phyloP scores from a whole-genome alignment of 139 green algal species.

The Coelastrella sp. region DNA sequence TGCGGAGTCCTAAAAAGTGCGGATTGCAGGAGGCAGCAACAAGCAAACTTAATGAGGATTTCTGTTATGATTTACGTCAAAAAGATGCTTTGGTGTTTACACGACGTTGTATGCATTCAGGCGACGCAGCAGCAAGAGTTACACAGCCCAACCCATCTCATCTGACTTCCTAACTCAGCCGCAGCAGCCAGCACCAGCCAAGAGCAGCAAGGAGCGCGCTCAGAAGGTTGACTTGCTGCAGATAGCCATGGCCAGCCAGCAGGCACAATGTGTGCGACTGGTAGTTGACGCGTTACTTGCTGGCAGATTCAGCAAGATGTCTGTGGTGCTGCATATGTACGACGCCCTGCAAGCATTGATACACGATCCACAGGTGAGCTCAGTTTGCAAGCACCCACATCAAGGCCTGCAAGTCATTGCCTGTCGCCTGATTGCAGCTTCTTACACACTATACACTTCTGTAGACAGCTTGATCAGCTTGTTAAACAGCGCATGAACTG shows the following conservation, averaged over 20 bases:
- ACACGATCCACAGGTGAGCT: conserved; percentile 30
- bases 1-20: too few relatives aligned
- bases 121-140: background rate
- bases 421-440: too few relatives aligned
- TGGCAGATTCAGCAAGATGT: conserved; percentile 39
- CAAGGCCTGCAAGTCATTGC: too few relatives aligned
- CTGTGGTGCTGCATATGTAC: conserved; percentile 44
- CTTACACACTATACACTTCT: too few relatives aligned
- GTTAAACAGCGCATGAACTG: too few relatives aligned
- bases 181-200: background rate
- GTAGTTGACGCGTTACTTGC: conserved; percentile 44
- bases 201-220: background rate
- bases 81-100: too few relatives aligned
- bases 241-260: conserved; percentile 37
- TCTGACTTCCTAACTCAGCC: background rate
- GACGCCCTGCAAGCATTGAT: conserved; percentile 49
- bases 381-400: background rate
- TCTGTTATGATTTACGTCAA: too few relatives aligned
- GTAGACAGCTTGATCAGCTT: too few relatives aligned
- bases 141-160: background rate
- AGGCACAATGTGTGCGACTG: conserved; percentile 38
- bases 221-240: conserved; percentile 1
- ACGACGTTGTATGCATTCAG: too few relatives aligned
- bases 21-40: too few relatives aligned
- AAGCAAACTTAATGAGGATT: too few relatives aligned